Conservation (phyloP, 768 basidiomycete species). For the Terana coerulea region DNA sequence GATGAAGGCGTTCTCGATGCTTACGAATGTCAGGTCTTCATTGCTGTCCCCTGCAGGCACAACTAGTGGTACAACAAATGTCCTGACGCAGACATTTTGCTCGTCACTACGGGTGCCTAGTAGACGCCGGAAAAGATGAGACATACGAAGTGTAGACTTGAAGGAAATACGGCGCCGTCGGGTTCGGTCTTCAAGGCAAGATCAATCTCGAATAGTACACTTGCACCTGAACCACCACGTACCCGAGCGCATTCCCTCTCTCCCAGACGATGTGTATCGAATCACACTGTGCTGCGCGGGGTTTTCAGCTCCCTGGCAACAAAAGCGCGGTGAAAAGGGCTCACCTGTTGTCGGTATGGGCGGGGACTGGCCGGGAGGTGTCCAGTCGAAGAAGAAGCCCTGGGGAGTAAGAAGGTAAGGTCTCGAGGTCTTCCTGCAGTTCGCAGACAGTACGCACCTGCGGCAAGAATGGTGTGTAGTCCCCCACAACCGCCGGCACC, state of each 20-base stretch:
- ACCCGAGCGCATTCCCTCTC: conserved; percentile 26
- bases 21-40: conserved; percentile 40
- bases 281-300: conserved; percentile 29
- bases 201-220: background rate
- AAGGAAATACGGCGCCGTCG: conserved; percentile 52
- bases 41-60: conserved; percentile 39
- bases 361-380: conserved; percentile 23
- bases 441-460: conserved; percentile 5
- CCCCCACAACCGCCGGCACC: conserved; percentile 2
- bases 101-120: background rate
- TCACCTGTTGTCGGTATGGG: conserved; percentile 31
- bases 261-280: conserved; percentile 29
- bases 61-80: conserved; percentile 48
- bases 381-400: conserved; percentile 31
- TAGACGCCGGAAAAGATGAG: background rate
- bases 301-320: conserved; percentile 3
- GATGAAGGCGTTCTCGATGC: conserved; percentile 17
- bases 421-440: background rate
- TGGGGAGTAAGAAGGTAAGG: background rate
- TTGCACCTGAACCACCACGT: background rate
- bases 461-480: conserved; percentile 9
- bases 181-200: conserved; percentile 42
- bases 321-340: background rate
- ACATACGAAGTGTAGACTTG: conserved; percentile 61
- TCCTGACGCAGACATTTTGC: conserved; percentile 28